Conservation (phyloP, 164 flowering plant genomes). For the Magnolia kwangsiensis region DNA sequence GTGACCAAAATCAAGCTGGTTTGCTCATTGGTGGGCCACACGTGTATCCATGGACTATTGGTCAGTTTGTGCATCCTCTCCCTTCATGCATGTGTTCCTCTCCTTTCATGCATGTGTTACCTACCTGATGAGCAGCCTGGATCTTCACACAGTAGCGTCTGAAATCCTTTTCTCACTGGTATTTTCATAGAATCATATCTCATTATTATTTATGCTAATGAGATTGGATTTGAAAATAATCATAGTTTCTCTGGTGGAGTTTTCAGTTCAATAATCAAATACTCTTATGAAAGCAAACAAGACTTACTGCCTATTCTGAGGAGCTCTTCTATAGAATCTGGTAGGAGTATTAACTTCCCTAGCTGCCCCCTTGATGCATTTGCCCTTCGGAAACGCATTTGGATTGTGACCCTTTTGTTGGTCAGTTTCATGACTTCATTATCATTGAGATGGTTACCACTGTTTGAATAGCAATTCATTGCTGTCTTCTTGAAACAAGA, state of each 20-base stretch:
- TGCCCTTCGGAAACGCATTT: constrained; percentile 29
- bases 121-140: background rate
- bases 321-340: constrained; percentile 77
- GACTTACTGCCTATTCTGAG: constrained; percentile 67
- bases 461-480: constrained; percentile 19
- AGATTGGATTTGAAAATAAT: background rate
- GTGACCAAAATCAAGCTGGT: too few species aligned
- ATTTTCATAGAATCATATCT: background rate
- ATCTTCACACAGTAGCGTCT: background rate
- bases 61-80: background rate
- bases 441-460: constrained; percentile 11
- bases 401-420: constrained; percentile 73
- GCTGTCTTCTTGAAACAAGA: constrained; percentile 13
- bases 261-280: constrained; percentile 24
- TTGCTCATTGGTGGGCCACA: too few species aligned
- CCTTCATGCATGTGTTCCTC: background rate
- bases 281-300: constrained; percentile 13
- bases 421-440: constrained; percentile 15
- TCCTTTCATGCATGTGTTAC: background rate
- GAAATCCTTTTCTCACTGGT: background rate
- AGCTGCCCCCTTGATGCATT: constrained; percentile 28
- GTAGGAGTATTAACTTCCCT: constrained; percentile 66
- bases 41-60: background rate
- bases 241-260: background rate
- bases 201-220: background rate